Conservation (phyloP, 805 yeast species). For the Yarrowia sp. region DNA sequence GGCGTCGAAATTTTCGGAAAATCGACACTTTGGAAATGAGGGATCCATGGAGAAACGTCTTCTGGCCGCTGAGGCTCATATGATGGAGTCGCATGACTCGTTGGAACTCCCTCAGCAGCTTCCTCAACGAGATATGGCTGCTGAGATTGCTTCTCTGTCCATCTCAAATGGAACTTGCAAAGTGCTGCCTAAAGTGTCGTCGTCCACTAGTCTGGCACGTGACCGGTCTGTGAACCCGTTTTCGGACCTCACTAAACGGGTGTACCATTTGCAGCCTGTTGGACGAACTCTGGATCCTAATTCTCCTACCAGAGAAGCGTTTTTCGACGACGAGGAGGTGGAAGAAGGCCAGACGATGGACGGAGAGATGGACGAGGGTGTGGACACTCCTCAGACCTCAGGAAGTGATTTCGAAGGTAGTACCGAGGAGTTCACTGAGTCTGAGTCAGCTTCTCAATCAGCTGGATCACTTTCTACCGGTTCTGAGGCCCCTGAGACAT, state of each 20-base stretch:
- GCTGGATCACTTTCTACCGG: neutral
- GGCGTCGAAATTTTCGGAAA: neutral
- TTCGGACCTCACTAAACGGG: conserved; percentile 4
- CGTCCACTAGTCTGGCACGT: neutral
- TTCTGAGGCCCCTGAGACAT: neutral
- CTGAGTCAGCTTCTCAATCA: neutral
- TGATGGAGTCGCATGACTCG: neutral
- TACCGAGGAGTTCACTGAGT: neutral
- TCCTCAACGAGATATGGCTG: neutral
- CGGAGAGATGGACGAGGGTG: neutral
- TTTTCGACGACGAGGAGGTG: conserved; percentile 7
- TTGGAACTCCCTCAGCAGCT: neutral
- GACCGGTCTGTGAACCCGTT: neutral
- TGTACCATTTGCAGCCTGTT: neutral
- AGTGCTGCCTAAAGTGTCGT: conserved; percentile 12
- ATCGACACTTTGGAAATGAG: neutral
- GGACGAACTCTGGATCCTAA: neutral
- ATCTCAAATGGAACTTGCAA: conserved; percentile 18
- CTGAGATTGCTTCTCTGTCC: neutral
- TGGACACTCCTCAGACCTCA: neutral
- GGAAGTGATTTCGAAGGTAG: neutral
- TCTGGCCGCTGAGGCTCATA: neutral
- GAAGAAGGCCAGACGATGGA: conserved; percentile 7
- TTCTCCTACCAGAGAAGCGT: conserved; percentile 1
- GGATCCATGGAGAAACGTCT: neutral